phyloP scores from a whole-genome alignment of 2,329 filamentous ascomycete species.

The Xylariomycetidae sp. region DNA sequence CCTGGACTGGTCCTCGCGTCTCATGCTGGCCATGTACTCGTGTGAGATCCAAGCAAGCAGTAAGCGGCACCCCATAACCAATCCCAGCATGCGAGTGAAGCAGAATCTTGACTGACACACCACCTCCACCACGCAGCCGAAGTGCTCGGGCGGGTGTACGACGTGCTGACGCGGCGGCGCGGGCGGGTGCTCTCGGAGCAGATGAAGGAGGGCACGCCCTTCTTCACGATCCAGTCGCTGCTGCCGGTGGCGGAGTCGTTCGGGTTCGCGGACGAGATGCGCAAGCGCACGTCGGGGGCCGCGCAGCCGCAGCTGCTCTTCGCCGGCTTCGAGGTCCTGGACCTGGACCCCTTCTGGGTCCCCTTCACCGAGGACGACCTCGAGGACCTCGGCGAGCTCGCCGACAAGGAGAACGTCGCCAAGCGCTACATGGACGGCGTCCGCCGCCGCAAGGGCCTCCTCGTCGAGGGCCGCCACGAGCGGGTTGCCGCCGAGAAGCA shows the following conservation, averaged over 20 bases:
- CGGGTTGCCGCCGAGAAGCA: constrained; percentile 91
- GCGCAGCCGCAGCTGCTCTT: constrained; percentile 93
- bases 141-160: constrained; percentile 91
- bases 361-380: constrained; percentile 94
- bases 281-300: constrained; percentile 84
- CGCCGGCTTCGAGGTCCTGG: constrained; percentile 83
- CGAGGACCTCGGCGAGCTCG: constrained; percentile 90
- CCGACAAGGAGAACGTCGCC: constrained; percentile 90
- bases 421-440: constrained; percentile 94
- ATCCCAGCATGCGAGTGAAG: not conserved
- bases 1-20: constrained; percentile 91
- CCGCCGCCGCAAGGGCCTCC: constrained; percentile 75
- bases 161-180: constrained; percentile 89
- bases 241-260: constrained; percentile 93
- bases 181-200: constrained; percentile 84
- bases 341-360: constrained; percentile 97
- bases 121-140: constrained; percentile 52
- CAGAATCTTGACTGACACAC: constrained; percentile 12
- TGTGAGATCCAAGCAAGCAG: constrained; percentile 95
- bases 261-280: constrained; percentile 93
- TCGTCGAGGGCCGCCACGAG: constrained; percentile 71
- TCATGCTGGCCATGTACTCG: constrained; percentile 95
- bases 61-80: constrained; percentile 33
- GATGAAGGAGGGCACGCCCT: constrained; percentile 91
- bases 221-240: constrained; percentile 86